These are phyloP conservation scores for Podaxis sp. DNA, from an alignment of 768 basidiomycete species.

Conservation along the genomic window DNA sequence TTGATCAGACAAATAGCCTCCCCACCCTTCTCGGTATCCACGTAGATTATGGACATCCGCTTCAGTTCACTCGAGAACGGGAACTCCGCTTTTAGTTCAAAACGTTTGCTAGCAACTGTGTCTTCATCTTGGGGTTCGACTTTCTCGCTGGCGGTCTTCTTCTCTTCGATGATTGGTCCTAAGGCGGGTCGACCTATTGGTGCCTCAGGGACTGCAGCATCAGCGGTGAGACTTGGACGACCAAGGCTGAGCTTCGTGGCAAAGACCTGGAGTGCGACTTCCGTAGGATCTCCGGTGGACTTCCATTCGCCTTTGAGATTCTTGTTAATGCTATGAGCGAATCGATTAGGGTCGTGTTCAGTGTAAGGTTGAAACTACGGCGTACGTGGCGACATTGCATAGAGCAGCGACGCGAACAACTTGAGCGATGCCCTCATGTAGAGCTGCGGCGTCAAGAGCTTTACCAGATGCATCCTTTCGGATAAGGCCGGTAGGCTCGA, in stretches of 20 bases:
- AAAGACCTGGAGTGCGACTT: slow-evolving; percentile 57
- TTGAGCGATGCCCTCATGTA: slow-evolving; percentile 25
- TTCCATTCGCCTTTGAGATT: slow-evolving; percentile 44
- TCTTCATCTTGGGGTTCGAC: slow-evolving; percentile 22
- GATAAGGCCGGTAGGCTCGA: slow-evolving; percentile 30
- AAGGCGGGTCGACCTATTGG: slow-evolving; percentile 22
- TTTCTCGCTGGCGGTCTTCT: slow-evolving; percentile 18
- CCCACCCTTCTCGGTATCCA: slow-evolving; percentile 25
- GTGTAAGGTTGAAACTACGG: background rate
- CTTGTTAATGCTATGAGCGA: slow-evolving; percentile 30
- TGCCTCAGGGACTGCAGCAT: slow-evolving; percentile 23
- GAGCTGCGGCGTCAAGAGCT: slow-evolving; percentile 19
- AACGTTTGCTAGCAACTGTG: slow-evolving; percentile 25
- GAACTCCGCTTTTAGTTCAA: slow-evolving; percentile 35
- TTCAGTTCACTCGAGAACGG: slow-evolving; percentile 54
- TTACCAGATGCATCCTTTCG: background rate
- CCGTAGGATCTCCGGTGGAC: slow-evolving; percentile 54
- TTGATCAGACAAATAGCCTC: slow-evolving; percentile 31
- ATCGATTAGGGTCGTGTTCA: background rate
- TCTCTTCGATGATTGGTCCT: slow-evolving; percentile 28
- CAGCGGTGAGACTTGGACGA: slow-evolving; percentile 27
- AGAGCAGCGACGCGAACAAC: slow-evolving; percentile 33
- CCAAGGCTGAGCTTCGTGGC: slow-evolving; percentile 49
- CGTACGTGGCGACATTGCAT: slow-evolving; percentile 39
- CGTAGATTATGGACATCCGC: slow-evolving; percentile 45